Evolutionary conservation across 805 yeast species (phyloP).

Genomic region (Teunomyces stri): DNA sequence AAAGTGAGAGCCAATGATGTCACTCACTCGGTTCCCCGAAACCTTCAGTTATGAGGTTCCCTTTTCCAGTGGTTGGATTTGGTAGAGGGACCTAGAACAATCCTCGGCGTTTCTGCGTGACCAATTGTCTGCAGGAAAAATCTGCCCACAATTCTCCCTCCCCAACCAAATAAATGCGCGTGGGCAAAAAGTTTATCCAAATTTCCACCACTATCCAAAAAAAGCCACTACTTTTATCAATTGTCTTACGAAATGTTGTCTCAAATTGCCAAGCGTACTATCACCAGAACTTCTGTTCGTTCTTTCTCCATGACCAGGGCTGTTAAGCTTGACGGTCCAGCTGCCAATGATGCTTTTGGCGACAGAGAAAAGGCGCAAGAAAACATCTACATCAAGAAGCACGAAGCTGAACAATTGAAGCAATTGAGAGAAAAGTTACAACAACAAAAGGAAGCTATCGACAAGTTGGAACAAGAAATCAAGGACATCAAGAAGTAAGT

Average conservation of each 20-base stretch:
- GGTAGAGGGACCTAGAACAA: not conserved
- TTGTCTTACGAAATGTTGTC: constrained; percentile 15
- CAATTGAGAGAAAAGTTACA: constrained; percentile 72
- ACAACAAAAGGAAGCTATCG: constrained; percentile 64
- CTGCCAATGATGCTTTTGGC: constrained; percentile 33
- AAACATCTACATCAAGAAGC: constrained; percentile 79
- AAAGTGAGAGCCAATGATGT: not conserved
- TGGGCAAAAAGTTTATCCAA: not conserved
- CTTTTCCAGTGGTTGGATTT: not conserved
- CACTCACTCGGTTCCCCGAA: not conserved
- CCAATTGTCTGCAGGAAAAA: not conserved
- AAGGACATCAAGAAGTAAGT: constrained; percentile 21
- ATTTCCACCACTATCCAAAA: not conserved
- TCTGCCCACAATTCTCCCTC: not conserved
- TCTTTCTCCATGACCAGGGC: constrained; percentile 29
- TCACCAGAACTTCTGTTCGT: constrained; percentile 25
- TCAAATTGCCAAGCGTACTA: constrained; percentile 22
- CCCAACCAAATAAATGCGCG: not conserved
- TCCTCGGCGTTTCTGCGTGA: not conserved
- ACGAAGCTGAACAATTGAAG: constrained; percentile 84
- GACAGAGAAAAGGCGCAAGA: constrained; percentile 94
- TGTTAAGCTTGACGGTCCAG: constrained; percentile 15
- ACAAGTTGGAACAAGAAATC: constrained; percentile 49
- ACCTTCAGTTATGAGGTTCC: not conserved
- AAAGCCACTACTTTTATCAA: not conserved